A percentile compares a stretch with the other conserved stretches of the same genome.
phyloP scores from a whole-genome alignment of 768 basidiomycete species.

The Termitomyces sp. region DNA sequence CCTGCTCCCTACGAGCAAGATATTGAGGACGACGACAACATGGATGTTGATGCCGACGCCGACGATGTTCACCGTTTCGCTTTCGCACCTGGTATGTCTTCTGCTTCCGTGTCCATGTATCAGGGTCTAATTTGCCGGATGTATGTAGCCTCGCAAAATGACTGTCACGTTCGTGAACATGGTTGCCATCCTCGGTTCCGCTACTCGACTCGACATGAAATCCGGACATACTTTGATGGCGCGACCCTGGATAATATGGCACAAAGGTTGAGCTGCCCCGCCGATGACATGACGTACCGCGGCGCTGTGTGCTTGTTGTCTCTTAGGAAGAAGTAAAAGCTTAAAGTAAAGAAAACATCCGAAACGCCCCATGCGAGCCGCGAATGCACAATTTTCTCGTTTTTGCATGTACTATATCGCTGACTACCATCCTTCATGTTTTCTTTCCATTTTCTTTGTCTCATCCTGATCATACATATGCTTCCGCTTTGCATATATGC shows the following conservation, averaged over 20 bases:
- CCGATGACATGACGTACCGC: background rate
- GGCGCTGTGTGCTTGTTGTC: background rate
- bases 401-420: background rate
- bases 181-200: background rate
- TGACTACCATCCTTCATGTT: background rate
- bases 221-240: slow-evolving; percentile 1
- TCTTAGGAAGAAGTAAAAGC: background rate
- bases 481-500: background rate
- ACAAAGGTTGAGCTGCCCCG: background rate
- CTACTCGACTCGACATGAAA: slow-evolving; percentile 3
- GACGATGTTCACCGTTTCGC: background rate
- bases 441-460: background rate
- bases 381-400: background rate
- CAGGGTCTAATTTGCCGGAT: background rate
- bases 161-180: background rate
- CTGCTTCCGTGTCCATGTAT: background rate
- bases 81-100: slow-evolving; percentile 4
- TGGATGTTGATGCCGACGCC: background rate
- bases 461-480: background rate
- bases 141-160: background rate
- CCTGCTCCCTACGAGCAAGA: background rate
- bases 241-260: slow-evolving; percentile 3
- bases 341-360: background rate
- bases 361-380: background rate
- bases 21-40: background rate